A percentile compares a stretch with the other conserved stretches of the same genome.
These are phyloP conservation scores for Plasmodium blacklocki DNA, from an alignment of 169 alveolate genomes.

Conservation along the genomic window DNA sequence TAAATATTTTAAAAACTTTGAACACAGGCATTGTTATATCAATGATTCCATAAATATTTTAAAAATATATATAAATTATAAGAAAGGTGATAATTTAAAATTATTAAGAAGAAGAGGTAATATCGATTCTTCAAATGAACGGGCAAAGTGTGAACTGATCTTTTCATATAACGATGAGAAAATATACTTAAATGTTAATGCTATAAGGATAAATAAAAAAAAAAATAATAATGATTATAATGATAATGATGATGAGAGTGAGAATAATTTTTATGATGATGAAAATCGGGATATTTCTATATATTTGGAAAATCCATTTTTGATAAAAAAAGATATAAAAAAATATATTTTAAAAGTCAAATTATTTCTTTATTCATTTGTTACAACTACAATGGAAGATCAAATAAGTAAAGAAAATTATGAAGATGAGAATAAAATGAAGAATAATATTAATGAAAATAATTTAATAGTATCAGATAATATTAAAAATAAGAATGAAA, in stretches of 20 bases:
- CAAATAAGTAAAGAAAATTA: neutral
- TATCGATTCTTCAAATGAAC: slow-evolving; percentile 52
- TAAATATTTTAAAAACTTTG: slow-evolving; percentile 37
- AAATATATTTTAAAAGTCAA: slow-evolving; percentile 23
- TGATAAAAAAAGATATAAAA: slow-evolving; percentile 54
- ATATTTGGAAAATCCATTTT: slow-evolving; percentile 66
- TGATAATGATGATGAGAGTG: neutral
- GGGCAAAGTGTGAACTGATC: slow-evolving; percentile 60
- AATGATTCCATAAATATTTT: slow-evolving; percentile 34
- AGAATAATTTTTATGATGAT: slow-evolving; percentile 12
- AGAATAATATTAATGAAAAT: neutral
- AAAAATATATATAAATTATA: slow-evolving; percentile 32
- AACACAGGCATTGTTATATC: slow-evolving; percentile 38
- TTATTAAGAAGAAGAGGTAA: slow-evolving; percentile 54
- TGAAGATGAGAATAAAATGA: neutral
- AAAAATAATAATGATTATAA: slow-evolving; percentile 4
- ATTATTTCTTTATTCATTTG: slow-evolving; percentile 29
- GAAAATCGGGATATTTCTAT: slow-evolving; percentile 45
- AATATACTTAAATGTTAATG: slow-evolving; percentile 28
- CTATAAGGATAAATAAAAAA: slow-evolving; percentile 19
- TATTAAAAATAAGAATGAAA: slow-evolving; percentile 10
- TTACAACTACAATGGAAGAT: neutral
- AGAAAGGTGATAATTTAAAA: slow-evolving; percentile 23
- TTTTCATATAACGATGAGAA: slow-evolving; percentile 30
- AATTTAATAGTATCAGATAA: neutral